Percentiles rank a stretch among this genome's conserved stretches.
Evolutionary conservation across 1,284 basidiomycete genomes (phyloP).

Genomic region (Pseudozyma sp.): DNA sequence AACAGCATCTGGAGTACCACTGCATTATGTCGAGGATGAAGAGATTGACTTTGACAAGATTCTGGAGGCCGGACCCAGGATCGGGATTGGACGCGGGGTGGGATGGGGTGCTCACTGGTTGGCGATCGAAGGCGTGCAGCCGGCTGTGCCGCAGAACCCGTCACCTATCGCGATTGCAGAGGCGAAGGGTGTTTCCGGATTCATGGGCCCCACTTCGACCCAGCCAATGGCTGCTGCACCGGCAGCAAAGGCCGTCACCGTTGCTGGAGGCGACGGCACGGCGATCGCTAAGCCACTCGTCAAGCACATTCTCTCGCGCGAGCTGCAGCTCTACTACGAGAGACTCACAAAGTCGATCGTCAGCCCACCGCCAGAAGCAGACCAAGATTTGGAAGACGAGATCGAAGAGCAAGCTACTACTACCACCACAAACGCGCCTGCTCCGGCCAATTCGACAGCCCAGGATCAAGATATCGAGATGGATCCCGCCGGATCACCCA

Average conservation of each 20-base stretch:
- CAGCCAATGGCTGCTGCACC: constrained; percentile 58
- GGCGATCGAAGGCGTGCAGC: constrained; percentile 96
- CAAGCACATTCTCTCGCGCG: constrained; percentile 91
- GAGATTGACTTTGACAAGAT: constrained; percentile 89
- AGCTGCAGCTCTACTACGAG: constrained; percentile 94
- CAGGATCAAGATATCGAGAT: constrained; percentile 38
- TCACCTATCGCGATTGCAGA: constrained; percentile 70
- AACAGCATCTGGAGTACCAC: constrained; percentile 65
- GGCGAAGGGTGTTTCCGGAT: constrained; percentile 28
- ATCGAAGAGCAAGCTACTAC: constrained; percentile 12
- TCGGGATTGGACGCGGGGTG: constrained; percentile 63
- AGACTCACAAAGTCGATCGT: constrained; percentile 78
- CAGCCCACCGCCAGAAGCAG: constrained; percentile 58
- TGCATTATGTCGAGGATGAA: constrained; percentile 95
- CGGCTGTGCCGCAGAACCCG: constrained; percentile 95
- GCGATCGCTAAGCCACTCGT: constrained; percentile 71
- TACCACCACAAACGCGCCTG: not conserved
- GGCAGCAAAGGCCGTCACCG: constrained; percentile 62
- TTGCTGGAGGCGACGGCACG: constrained; percentile 48
- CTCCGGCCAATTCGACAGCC: constrained; percentile 4
- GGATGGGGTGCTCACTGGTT: constrained; percentile 81
- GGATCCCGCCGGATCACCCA: constrained; percentile 24
- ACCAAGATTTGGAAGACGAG: constrained; percentile 52
- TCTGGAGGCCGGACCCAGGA: constrained; percentile 54
- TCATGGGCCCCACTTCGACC: constrained; percentile 36